phyloP scores from a whole-genome alignment of 768 basidiomycete species.

The Phaeotremella fagi region DNA sequence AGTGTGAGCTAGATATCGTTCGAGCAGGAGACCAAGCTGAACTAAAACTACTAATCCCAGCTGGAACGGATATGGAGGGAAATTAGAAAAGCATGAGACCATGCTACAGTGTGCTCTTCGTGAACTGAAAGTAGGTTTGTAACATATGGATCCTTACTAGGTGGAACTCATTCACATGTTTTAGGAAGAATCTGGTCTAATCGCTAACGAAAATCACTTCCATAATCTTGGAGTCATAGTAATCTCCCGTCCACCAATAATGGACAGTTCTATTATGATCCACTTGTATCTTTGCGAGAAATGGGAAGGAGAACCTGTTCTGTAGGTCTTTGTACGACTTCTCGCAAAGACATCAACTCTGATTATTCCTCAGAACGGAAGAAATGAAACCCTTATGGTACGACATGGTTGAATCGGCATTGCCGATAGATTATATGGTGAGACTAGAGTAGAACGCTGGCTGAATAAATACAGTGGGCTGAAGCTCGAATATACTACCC shows the following conservation, averaged over 20 bases:
- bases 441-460: neutral
- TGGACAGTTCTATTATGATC: constrained; percentile 57
- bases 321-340: constrained; percentile 54
- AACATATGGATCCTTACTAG: too few species aligned
- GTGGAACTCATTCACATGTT: too few species aligned
- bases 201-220: constrained; percentile 57
- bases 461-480: neutral
- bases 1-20: constrained; percentile 28
- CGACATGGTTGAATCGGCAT: constrained; percentile 38
- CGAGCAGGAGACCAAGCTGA: neutral
- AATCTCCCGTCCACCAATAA: constrained; percentile 31
- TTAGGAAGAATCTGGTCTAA: constrained; percentile 80
- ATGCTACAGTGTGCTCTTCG: constrained; percentile 66
- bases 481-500: constrained; percentile 1
- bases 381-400: constrained; percentile 89
- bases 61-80: constrained; percentile 86
- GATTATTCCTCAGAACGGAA: constrained; percentile 59
- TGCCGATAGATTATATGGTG: constrained; percentile 23
- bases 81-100: constrained; percentile 71
- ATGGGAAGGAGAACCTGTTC: constrained; percentile 60
- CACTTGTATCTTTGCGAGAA: constrained; percentile 67
- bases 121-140: constrained; percentile 49
- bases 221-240: constrained; percentile 66
- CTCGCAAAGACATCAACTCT: neutral
- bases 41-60: constrained; percentile 49